Base-by-base conservation (phyloP, 176 grass and related monocot species). In the Coix lacrymajobi region DNA sequence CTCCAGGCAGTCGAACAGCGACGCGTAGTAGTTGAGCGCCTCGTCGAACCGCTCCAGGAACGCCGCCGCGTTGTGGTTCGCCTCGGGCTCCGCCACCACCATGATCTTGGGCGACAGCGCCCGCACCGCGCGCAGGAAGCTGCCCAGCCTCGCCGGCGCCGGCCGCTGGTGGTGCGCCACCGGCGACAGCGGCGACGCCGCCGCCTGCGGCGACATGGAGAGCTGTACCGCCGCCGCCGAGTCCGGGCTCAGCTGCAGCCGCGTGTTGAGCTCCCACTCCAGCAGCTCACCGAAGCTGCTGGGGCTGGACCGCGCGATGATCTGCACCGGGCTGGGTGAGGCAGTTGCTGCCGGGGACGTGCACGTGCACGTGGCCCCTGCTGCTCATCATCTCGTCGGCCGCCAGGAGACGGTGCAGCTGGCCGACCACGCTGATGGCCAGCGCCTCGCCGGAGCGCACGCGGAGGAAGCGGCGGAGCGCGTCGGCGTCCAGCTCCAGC, bases 361-460 rank as follows among this genome's bases (percentile, higher is more conserved):
- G n/a, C n/a, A n/a, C n/a, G n/a, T n/a, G n/a, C n/a, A n/a, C n/a
- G n/a, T n/a, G n/a, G n/a, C n/a, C n/a, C n/a, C n/a, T n/a, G n/a
- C n/a, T n/a, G n/a, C n/a, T n/a, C n/a, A n/a, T n/a, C n/a, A n/a
- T n/a, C n/a, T n/a, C 88, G 24, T 93, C 77, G 13, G 15, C 68
- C 0, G 78, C 85, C 25, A 87, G 85, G 36, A 93, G 85, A 11
- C 78, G 62, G 73, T 94, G 89, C 20, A 94, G 87, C 63, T 81
- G 84, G 2, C 73, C 73, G 11, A 91, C 89, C 1, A 83, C 69
- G 87, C 85, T 94, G 36, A 94, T 28, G 6, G 77, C 89, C 0
- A 94, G 92, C 17, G 86, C 92, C 80, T 89, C 89, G 36, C 89
- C 92, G 17, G 88, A 90, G 29, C 66, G n/a, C 31, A 91, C 77